Evolutionary conservation across 805 yeast genomes (phyloP).

Genomic region (Metschnikowia koreensis): DNA sequence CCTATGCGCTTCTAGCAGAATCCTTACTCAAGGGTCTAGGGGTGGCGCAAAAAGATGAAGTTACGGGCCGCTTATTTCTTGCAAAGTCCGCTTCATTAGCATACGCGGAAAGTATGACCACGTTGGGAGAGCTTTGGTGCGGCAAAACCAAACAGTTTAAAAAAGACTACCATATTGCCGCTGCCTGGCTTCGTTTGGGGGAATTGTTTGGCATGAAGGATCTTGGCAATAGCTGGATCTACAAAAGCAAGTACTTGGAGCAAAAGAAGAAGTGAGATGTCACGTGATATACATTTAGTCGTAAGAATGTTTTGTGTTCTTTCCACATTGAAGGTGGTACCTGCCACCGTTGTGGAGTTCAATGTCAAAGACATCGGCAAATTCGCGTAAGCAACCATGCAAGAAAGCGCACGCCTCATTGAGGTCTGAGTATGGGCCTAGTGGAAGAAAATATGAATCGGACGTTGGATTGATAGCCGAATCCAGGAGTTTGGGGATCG

Average conservation of each 20-base stretch:
- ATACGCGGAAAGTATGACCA: slow-evolving; percentile 63
- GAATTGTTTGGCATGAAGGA: slow-evolving; percentile 59
- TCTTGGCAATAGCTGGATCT: slow-evolving; percentile 73
- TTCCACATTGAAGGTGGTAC: slow-evolving; percentile 15
- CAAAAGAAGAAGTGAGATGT: slow-evolving; percentile 10
- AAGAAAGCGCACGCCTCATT: slow-evolving; percentile 33
- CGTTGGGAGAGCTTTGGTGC: slow-evolving; percentile 69
- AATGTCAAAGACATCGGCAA: slow-evolving; percentile 23
- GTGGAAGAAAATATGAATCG: slow-evolving; percentile 34
- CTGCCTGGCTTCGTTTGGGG: slow-evolving; percentile 67
- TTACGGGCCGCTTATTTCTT: slow-evolving; percentile 54
- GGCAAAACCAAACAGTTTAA: slow-evolving; percentile 52
- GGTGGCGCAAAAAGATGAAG: slow-evolving; percentile 45
- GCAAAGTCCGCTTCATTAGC: slow-evolving; percentile 69
- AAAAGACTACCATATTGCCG: slow-evolving; percentile 60
- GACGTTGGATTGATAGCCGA: slow-evolving; percentile 22
- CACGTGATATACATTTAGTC: not conserved
- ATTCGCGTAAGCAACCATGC: slow-evolving; percentile 30
- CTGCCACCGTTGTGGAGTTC: slow-evolving; percentile 14
- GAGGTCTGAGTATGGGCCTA: slow-evolving; percentile 36
- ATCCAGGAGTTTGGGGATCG: slow-evolving; percentile 4
- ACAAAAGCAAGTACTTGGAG: slow-evolving; percentile 58
- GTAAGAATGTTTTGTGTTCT: not conserved
- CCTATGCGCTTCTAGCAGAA: slow-evolving; percentile 62
- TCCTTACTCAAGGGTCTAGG: slow-evolving; percentile 59